Evolutionary conservation across 2,329 filamentous ascomycete species (phyloP).

Genomic region (Chaetoscypha palmicola): DNA sequence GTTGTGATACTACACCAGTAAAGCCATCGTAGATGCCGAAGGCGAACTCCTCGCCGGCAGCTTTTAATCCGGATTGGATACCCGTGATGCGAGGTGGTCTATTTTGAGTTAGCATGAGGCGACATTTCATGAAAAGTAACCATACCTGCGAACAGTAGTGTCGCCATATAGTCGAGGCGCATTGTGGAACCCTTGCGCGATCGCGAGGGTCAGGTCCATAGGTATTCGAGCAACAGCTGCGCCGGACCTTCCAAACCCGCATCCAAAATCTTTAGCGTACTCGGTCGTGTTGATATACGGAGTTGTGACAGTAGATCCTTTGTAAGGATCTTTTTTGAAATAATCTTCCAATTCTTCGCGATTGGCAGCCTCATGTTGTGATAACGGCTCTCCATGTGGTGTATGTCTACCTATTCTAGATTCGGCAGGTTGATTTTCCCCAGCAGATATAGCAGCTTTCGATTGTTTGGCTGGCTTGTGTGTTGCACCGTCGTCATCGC

Average conservation of each 20-base stretch:
- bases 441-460: neutral
- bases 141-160: conserved; percentile 49
- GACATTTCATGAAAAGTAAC: neutral
- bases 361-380: neutral
- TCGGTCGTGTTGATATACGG: conserved; percentile 18
- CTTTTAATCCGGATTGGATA: conserved; percentile 54
- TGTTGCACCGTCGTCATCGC: neutral
- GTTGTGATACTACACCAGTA: conserved; percentile 55
- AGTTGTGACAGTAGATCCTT: conserved; percentile 17
- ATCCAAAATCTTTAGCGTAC: conserved; percentile 23
- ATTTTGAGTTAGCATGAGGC: conserved; percentile 1
- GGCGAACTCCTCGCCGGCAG: conserved; percentile 53
- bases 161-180: conserved; percentile 64
- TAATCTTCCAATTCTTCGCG: conserved; percentile 6
- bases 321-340: too few relatives aligned
- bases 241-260: conserved; percentile 25
- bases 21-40: conserved; percentile 60
- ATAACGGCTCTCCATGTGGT: neutral
- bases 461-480: too few relatives aligned
- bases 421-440: neutral
- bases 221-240: conserved; percentile 39
- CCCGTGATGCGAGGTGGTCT: conserved; percentile 57
- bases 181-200: conserved; percentile 66
- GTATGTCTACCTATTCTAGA: neutral
- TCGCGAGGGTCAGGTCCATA: conserved; percentile 51